phyloP scores from a whole-genome alignment of 495 filamentous ascomycete genomes.

The Penicillium ochrochloron region DNA sequence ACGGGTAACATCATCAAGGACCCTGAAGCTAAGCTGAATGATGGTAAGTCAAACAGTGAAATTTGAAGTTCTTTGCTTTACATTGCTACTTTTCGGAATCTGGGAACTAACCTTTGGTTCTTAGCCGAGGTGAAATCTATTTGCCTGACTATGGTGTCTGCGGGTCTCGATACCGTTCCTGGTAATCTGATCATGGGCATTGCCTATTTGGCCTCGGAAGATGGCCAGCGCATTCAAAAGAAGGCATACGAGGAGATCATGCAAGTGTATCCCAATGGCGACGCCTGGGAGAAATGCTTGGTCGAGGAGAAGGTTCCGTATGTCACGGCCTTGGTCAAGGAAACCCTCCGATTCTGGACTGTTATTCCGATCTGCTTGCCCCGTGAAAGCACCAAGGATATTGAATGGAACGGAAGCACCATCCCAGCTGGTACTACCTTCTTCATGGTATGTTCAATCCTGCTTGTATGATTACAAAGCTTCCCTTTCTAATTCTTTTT shows the following conservation, averaged over 20 bases:
- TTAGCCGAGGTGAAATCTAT: constrained; percentile 71
- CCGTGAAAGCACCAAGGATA: constrained; percentile 65
- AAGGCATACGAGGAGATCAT: constrained; percentile 67
- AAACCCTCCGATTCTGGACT: constrained; percentile 71
- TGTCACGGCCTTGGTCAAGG: constrained; percentile 70
- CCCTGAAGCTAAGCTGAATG: constrained; percentile 63
- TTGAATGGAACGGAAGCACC: constrained; percentile 59
- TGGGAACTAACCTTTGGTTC: not conserved
- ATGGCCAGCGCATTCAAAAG: constrained; percentile 66
- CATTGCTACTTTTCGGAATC: not conserved
- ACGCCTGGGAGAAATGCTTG: constrained; percentile 68
- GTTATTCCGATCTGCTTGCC: constrained; percentile 77
- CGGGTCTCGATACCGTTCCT: constrained; percentile 70
- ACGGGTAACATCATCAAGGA: constrained; percentile 71
- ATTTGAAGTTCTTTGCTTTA: not conserved
- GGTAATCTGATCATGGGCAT: constrained; percentile 73
- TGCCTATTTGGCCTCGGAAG: constrained; percentile 66
- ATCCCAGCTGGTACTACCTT: constrained; percentile 70
- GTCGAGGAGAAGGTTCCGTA: constrained; percentile 73
- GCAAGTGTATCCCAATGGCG: constrained; percentile 64
- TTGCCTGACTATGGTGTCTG: constrained; percentile 76
- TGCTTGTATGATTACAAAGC: not conserved
- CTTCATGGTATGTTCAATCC: constrained; percentile 57
- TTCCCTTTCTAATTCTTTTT: constrained; percentile 4
- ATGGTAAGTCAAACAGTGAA: constrained; percentile 45